Percentiles rank a stretch among this genome's conserved stretches.
Evolutionary conservation across 495 filamentous ascomycete species (phyloP).

Genomic region (Chaetomidium leptoderma): DNA sequence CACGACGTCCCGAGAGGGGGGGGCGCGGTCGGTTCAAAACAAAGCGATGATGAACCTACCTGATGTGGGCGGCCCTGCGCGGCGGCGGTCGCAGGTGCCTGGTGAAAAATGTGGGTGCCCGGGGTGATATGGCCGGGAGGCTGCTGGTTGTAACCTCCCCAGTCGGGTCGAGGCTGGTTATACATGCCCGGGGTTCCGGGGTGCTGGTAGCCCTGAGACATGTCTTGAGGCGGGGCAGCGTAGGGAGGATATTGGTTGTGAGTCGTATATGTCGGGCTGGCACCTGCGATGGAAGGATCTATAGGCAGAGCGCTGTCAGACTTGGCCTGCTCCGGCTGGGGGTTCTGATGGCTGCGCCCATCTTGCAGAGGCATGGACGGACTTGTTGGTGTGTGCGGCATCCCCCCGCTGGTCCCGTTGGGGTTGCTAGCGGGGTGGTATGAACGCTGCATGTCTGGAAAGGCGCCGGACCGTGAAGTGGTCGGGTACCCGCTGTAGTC

Average conservation of each 20-base stretch:
- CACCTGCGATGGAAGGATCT: slow-evolving; percentile 95
- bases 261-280: slow-evolving; percentile 79
- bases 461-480: slow-evolving; percentile 72
- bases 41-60: slow-evolving; percentile 48
- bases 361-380: slow-evolving; percentile 80
- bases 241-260: slow-evolving; percentile 76
- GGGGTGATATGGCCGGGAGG: slow-evolving; percentile 54
- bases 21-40: too few species aligned
- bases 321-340: slow-evolving; percentile 58
- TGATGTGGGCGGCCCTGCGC: slow-evolving; percentile 61
- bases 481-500: slow-evolving; percentile 81
- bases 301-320: slow-evolving; percentile 96
- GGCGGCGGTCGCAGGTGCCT: slow-evolving; percentile 50
- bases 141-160: slow-evolving; percentile 69
- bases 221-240: slow-evolving; percentile 72
- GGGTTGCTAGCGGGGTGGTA: slow-evolving; percentile 71
- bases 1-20: neutral
- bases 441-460: slow-evolving; percentile 68
- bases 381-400: slow-evolving; percentile 94
- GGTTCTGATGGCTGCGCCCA: slow-evolving; percentile 65
- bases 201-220: slow-evolving; percentile 66
- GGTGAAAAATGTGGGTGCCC: slow-evolving; percentile 47
- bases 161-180: slow-evolving; percentile 67
- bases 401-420: slow-evolving; percentile 74
- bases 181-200: slow-evolving; percentile 55